Evolutionary conservation across 2,329 filamentous ascomycete genomes (phyloP).

Genomic region (Fusarium sterilihyphosum): DNA sequence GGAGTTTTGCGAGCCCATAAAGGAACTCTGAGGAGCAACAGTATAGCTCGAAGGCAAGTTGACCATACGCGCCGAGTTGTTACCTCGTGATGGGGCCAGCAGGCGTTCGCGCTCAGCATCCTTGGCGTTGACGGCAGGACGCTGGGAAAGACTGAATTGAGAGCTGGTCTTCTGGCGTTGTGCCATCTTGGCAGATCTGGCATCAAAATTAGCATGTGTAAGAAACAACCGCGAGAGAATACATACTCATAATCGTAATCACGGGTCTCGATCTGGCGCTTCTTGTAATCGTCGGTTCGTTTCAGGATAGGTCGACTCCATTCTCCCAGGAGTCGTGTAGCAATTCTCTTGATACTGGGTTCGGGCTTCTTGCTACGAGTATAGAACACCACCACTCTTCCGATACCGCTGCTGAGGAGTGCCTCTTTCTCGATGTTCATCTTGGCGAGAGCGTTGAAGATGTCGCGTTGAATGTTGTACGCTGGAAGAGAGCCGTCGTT

Average conservation of each 20-base stretch:
- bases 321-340: slow-evolving; percentile 90
- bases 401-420: slow-evolving; percentile 89
- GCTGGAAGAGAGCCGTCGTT: slow-evolving; percentile 94
- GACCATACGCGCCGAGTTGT: slow-evolving; percentile 66
- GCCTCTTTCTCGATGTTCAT: slow-evolving; percentile 92
- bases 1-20: slow-evolving; percentile 60
- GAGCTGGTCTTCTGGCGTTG: slow-evolving; percentile 60
- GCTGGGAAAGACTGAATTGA: slow-evolving; percentile 62
- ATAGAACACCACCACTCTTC: slow-evolving; percentile 97
- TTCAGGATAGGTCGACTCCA: slow-evolving; percentile 97
- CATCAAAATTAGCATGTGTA: slow-evolving; percentile 24
- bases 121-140: slow-evolving; percentile 54
- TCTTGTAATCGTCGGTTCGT: slow-evolving; percentile 93
- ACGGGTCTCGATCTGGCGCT: slow-evolving; percentile 73
- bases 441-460: slow-evolving; percentile 82
- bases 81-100: slow-evolving; percentile 63
- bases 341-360: slow-evolving; percentile 88
- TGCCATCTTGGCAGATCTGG: slow-evolving; percentile 63
- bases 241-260: slow-evolving; percentile 72
- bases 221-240: not conserved
- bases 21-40: slow-evolving; percentile 70
- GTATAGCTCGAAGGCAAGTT: slow-evolving; percentile 67
- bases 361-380: slow-evolving; percentile 94
- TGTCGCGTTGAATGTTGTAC: slow-evolving; percentile 96
- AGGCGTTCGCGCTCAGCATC: slow-evolving; percentile 67